Evolutionary conservation across 2,329 filamentous ascomycete genomes (phyloP), one percentile per base, ranked within the genome.

Genomic region (Zopfia rhizophila): DNA sequence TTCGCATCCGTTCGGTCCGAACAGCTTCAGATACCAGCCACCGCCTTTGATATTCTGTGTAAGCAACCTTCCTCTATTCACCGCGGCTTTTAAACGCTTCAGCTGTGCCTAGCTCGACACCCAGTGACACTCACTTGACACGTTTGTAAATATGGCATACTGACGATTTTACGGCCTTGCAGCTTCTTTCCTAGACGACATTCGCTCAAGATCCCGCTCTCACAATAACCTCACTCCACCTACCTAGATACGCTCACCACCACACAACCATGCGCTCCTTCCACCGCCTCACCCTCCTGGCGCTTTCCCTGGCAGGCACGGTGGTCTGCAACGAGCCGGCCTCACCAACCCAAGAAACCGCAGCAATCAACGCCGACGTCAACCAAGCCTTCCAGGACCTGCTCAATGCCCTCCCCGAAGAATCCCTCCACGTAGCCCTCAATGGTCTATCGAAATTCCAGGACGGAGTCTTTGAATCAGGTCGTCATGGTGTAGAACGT

Each of bases 401-500:
- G 42, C 72, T 87, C 41, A 75, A 80, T 50, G 76, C 77, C 17
- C 73, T 86, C 44, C 82, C 85, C 16, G 79, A 80, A 42, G 77
- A 82, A 36, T 79, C 82, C 29, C 75, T 92, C 41, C 86, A 90
- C 67, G 80, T 81, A 33, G 82, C 88, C 40, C 77, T 91, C 22
- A 85, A 89, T 67, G 75, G 79, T 51, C 80, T 82, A 32, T 78
- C 80, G 35, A 82, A 83, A 62, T 90, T 86, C 72, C 81, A 84
- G 65, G 82, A 89, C 63, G 87, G 87, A 47, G 79, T 89, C 44
- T 89, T 86, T 67, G 78, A 82, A 53, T 82, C 84, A 53, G 86
- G 88, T 61, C 79, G 78, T 55, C 76, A 79, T 8, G 86, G 85
- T 18, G 77, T 88, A 42, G 82, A 88, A 66, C 82, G 80, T 23